phyloP scores from a whole-genome alignment of 768 basidiomycete species.

The Hericium rajendrae region DNA sequence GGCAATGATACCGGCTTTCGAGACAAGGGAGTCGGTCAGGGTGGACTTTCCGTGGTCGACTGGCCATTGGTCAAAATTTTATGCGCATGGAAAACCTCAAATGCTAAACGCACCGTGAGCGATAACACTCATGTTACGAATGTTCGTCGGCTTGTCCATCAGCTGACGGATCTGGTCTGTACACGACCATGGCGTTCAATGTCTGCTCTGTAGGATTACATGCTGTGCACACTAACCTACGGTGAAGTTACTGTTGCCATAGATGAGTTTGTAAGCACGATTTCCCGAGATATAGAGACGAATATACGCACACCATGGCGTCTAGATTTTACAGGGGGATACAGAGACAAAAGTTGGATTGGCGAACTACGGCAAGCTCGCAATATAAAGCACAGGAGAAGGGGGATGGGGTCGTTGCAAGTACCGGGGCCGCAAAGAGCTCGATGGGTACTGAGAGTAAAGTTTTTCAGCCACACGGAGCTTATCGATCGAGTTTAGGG shows the following conservation, averaged over 20 bases:
- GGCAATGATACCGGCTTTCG: slow-evolving; percentile 99
- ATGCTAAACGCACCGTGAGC: slow-evolving; percentile 60
- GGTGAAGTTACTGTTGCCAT: slow-evolving; percentile 12
- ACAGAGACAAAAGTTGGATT: slow-evolving; percentile 10
- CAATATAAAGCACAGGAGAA: not conserved
- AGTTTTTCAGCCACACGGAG: slow-evolving; percentile 5
- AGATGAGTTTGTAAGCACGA: not conserved
- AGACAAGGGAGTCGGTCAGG: slow-evolving; percentile 96
- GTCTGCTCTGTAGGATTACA: slow-evolving; percentile 18
- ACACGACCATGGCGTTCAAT: slow-evolving; percentile 19
- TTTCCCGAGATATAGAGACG: slow-evolving; percentile 1
- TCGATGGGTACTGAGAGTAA: slow-evolving; percentile 2
- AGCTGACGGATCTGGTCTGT: slow-evolving; percentile 79
- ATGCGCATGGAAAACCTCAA: slow-evolving; percentile 15
- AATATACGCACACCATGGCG: slow-evolving; percentile 72
- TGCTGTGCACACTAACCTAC: slow-evolving; percentile 7
- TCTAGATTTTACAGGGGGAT: slow-evolving; percentile 34
- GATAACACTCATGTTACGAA: slow-evolving; percentile 92
- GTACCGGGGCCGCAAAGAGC: slow-evolving; percentile 1
- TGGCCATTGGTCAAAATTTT: slow-evolving; percentile 19
- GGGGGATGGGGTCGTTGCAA: slow-evolving; percentile 7
- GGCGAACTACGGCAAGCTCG: not conserved
- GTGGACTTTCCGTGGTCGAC: slow-evolving; percentile 99
- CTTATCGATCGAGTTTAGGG: slow-evolving; percentile 33
- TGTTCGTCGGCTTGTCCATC: slow-evolving; percentile 87